Evolutionary conservation across 2,329 filamentous ascomycete species (phyloP), one percentile per base, ranked within the genome.

Genomic region (Orbilia oligospora): DNA sequence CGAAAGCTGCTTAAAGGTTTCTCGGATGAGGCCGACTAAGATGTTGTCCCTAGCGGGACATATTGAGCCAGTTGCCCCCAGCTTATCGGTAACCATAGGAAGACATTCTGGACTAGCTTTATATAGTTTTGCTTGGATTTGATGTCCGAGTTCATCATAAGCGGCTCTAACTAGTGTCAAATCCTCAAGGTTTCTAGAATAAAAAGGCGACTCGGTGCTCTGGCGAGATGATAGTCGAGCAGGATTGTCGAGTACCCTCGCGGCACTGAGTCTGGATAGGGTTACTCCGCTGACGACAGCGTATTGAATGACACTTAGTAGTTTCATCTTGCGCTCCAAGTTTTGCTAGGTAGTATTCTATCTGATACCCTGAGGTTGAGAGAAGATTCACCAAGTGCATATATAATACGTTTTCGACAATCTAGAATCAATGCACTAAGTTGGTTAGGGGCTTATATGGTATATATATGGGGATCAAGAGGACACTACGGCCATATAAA

Each of bases 101-200:
- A 41, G 16, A 33, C 65, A 56, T 22, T 38, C 65, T 4, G 36
- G 30, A 3, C 1, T 56, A 3, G 16, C 6, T 9, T 9, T 27
- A 9, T 41, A 30, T 2, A 68, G 49, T 33, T 68, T 44, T 5
- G 6, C 38, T 18, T 56, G 12, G 24, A 56, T 44, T 14, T 56
- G 20, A 36, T 56, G 36, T 2, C 33, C 49, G 0, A 68, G 20
- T 46, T 64, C 58, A 33, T 64, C 58, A 30, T 46, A 64, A 2
- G 58, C 58, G 9, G 58, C 64, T 44, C 64, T 12, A 16, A 53
- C 46, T 3, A 67, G 24, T 22, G 64, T 55, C 12, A 67, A 38
- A 24, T 67, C 46, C 8, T 67, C 46, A 18, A 67, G 64, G 5
- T 8, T 67, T 0, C 16, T 55, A 9, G 44, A 27, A 30, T 67